These are phyloP conservation scores for Paxillus ammoniavirescens DNA, from an alignment of 768 basidiomycete genomes.

Conservation along the genomic window DNA sequence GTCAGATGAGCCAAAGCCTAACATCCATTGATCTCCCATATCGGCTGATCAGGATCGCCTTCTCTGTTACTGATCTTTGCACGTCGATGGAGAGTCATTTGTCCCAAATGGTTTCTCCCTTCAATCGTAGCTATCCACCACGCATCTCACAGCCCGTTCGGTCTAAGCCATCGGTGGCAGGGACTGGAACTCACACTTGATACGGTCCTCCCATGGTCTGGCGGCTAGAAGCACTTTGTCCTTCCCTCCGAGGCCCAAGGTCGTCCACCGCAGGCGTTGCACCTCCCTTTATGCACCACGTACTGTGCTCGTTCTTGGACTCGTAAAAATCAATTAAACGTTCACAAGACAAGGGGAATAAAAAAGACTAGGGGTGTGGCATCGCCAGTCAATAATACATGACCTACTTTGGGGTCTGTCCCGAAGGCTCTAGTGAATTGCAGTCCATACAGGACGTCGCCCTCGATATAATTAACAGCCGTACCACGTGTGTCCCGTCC, in stretches of 20 bases:
- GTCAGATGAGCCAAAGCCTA: slow-evolving; percentile 26
- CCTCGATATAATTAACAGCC: slow-evolving; percentile 14
- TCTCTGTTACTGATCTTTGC: slow-evolving; percentile 14
- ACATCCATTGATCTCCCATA: slow-evolving; percentile 25
- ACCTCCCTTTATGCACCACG: slow-evolving; percentile 18
- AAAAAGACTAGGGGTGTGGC: slow-evolving; percentile 23
- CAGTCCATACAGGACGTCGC: slow-evolving; percentile 35
- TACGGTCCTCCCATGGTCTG: slow-evolving; percentile 13
- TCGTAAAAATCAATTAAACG: background rate
- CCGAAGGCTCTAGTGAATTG: slow-evolving; percentile 36
- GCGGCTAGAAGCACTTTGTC: slow-evolving; percentile 1
- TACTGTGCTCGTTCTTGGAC: slow-evolving; percentile 11
- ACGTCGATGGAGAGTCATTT: slow-evolving; percentile 21
- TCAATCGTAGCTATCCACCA: slow-evolving; percentile 15
- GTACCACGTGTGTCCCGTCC: slow-evolving; percentile 26
- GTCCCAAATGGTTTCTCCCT: slow-evolving; percentile 26
- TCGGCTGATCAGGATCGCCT: slow-evolving; percentile 14
- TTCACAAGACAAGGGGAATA: background rate
- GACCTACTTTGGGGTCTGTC: slow-evolving; percentile 27
- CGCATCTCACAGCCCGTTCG: background rate
- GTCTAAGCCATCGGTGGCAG: background rate
- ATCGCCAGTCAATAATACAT: slow-evolving; percentile 27
- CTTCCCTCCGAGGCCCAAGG: slow-evolving; percentile 16
- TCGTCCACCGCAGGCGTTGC: slow-evolving; percentile 29
- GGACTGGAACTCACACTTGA: slow-evolving; percentile 3